Evolutionary conservation across 768 basidiomycete species (phyloP), one percentile per base, ranked within the genome.

Genomic region (Boletus coccyginus): DNA sequence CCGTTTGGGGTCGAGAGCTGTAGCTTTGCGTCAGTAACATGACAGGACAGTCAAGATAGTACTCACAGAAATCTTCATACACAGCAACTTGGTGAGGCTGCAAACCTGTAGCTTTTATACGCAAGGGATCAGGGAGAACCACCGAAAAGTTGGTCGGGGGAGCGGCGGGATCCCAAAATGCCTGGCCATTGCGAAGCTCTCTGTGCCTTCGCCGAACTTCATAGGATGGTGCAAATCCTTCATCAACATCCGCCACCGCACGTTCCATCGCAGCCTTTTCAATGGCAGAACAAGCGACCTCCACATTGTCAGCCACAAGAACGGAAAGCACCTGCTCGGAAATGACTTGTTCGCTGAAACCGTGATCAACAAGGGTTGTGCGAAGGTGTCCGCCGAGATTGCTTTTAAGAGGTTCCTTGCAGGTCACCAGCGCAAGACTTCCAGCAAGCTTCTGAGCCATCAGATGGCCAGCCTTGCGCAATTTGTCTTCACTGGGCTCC

Each of bases 381-480:
- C 94, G 87, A 33, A 98, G 78, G 66, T 96, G 94, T 51, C 83
- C 87, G 17, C 88, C 86, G 65, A 98, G 85, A 71, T 97, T 95
- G 69, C 88, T 90, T 67, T 94, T 88, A 55, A 99, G 73, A 2
- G 96, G 95, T 66, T 99, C 97, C 70, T 98, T 98, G 80, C 96
- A 98, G 17, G 97, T 98, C 16, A 99, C 97, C 52, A 98, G 76
- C 27, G 97, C 97, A 46, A 99, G 82, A 63, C 92, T 95, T 40
- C 96, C 95, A 16, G 97, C 97, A 50, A 99, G 83, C 70, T 94
- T 96, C 73, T 94, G 93, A 2, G 94, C 95, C 95, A 98, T 98
- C 36, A 94, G 71, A 70, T 97, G 94, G 13, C 91, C 94, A 27
- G 97, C 93, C 64, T 88, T 88, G 35, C 93, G 88, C 66, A 99